phyloP scores from a whole-genome alignment of 1,284 basidiomycete species.

The Mycena citricolor region DNA sequence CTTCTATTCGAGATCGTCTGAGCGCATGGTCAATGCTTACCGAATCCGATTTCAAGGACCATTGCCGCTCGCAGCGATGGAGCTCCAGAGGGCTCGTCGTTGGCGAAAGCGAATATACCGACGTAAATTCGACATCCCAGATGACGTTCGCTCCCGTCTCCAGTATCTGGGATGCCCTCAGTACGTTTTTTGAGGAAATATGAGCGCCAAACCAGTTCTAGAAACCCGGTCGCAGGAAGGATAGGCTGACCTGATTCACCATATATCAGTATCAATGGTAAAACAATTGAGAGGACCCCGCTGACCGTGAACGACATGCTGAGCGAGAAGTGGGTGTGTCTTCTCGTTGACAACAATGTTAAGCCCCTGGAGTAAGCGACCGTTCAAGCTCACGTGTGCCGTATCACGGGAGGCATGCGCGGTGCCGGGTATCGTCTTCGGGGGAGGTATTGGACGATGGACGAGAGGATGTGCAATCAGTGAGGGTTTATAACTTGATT shows the following conservation, averaged over 20 bases:
- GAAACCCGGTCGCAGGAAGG: conserved; percentile 43
- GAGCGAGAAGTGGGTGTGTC: conserved; percentile 37
- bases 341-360: conserved; percentile 35
- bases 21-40: background rate
- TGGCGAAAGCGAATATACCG: conserved; percentile 10
- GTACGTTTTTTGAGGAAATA: too few species aligned
- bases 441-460: conserved; percentile 26
- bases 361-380: conserved; percentile 32
- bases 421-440: conserved; percentile 21
- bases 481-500: conserved; percentile 10
- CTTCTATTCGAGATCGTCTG: conserved; percentile 3
- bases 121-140: conserved; percentile 15
- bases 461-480: conserved; percentile 28
- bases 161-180: too few species aligned
- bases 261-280: too few species aligned
- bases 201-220: conserved; percentile 48
- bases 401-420: conserved; percentile 22
- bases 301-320: conserved; percentile 41
- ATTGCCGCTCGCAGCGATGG: conserved; percentile 1
- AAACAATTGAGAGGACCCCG: too few species aligned
- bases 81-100: conserved; percentile 1
- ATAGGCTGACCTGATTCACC: too few species aligned
- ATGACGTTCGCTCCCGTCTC: conserved; percentile 11
- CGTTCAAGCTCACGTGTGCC: conserved; percentile 16
- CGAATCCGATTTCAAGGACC: background rate